These are phyloP conservation scores for Phytopythium cucurbitacearum DNA, from an alignment of 352 stramenopile species.

Conservation along the genomic window DNA sequence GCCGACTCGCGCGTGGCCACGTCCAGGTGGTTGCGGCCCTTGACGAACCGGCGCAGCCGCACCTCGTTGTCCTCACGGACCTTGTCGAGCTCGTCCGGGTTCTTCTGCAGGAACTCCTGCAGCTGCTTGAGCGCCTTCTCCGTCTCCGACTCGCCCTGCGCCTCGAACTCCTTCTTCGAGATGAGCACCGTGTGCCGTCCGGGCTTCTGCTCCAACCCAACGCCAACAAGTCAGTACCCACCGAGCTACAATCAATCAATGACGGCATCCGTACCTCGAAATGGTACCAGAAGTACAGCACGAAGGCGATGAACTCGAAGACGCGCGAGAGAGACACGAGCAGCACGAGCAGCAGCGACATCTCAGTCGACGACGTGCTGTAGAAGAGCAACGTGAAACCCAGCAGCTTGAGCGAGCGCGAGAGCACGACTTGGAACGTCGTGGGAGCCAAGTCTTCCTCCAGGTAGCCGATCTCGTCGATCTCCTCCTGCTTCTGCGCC, in stretches of 20 bases:
- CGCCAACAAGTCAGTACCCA: neutral
- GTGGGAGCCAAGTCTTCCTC: conserved; percentile 49
- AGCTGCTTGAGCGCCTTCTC: conserved; percentile 69
- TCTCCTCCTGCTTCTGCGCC: conserved; percentile 55
- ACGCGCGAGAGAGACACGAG: conserved; percentile 62
- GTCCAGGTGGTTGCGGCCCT: conserved; percentile 73
- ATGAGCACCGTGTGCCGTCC: conserved; percentile 69
- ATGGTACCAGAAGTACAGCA: conserved; percentile 83
- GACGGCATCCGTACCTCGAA: conserved; percentile 36
- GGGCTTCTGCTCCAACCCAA: conserved; percentile 15
- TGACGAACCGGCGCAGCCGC: conserved; percentile 71
- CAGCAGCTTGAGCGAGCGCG: conserved; percentile 48
- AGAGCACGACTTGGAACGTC: conserved; percentile 60
- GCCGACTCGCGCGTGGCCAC: conserved; percentile 49
- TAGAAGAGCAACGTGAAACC: conserved; percentile 73
- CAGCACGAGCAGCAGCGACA: conserved; percentile 67
- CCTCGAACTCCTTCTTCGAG: conserved; percentile 67
- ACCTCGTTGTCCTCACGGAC: conserved; percentile 82
- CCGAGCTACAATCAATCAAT: neutral
- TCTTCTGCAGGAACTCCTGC: conserved; percentile 56
- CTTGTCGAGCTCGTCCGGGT: conserved; percentile 71
- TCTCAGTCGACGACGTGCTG: conserved; percentile 76
- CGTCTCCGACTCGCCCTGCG: conserved; percentile 62
- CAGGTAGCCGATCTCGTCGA: conserved; percentile 64
- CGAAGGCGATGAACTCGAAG: conserved; percentile 66